These are phyloP conservation scores for Venturia nashicola DNA, from an alignment of 2,329 filamentous ascomycete genomes.

Conservation along the genomic window DNA sequence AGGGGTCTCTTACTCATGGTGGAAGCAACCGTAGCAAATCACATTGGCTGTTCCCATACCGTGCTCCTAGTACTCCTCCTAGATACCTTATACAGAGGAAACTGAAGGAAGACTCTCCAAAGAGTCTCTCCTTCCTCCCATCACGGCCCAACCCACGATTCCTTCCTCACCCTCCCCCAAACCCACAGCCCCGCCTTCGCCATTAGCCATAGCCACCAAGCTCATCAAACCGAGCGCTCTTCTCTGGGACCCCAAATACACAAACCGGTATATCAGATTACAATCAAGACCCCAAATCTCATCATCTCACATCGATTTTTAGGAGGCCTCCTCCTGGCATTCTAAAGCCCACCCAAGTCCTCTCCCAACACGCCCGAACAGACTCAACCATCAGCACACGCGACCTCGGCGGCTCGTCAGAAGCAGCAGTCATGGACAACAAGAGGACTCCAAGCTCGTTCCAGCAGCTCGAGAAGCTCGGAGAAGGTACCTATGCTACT, in stretches of 20 bases:
- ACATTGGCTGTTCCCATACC: too few species aligned
- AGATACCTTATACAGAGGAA: too few species aligned
- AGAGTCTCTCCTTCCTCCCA: not conserved
- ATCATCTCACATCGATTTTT: not conserved
- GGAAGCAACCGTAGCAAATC: too few species aligned
- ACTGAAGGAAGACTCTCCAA: too few species aligned
- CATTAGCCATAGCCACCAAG: conserved; percentile 30
- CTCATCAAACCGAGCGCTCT: conserved; percentile 36
- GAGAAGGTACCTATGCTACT: conserved; percentile 96
- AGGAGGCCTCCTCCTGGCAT: conserved; percentile 30
- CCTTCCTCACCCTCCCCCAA: not conserved
- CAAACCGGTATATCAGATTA: conserved; percentile 2
- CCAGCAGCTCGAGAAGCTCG: conserved; percentile 96
- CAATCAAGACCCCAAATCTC: too few species aligned
- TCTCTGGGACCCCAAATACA: conserved; percentile 32
- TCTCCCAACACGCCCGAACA: conserved; percentile 32
- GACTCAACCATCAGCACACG: conserved; percentile 40
- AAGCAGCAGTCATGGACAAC: conserved; percentile 58
- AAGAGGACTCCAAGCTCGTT: conserved; percentile 92
- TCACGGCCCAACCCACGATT: not conserved
- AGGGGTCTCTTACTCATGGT: too few species aligned
- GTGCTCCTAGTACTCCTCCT: too few species aligned
- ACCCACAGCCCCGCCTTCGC: conserved; percentile 17
- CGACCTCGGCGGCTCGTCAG: conserved; percentile 31
- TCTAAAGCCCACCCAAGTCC: conserved; percentile 35